Evolutionary conservation across 331 rosid genomes (phyloP), one percentile per base, ranked within the genome.

Genomic region (Dryas integrifolia): DNA sequence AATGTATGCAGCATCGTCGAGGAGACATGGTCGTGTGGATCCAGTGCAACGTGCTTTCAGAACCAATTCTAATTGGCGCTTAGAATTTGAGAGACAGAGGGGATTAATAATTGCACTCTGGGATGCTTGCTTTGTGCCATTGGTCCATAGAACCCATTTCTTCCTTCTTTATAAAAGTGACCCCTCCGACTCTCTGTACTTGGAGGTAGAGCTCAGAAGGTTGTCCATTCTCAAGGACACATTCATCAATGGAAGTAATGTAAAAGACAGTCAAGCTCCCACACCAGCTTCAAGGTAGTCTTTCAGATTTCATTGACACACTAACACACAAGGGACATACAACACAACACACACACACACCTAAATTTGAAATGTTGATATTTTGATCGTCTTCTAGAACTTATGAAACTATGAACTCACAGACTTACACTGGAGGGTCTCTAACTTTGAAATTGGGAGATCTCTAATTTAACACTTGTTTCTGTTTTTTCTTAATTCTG

Each of bases 151-250:
- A 60, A 76, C 98, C 65, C 86, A 85, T 74, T 95, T 86, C 80
- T 95, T 89, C 80, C 87, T 89, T 72, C 92, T 95, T 68, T 82
- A 84, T 73, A 87, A 89, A 76, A 96, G 98, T 1, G 96, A 89
- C 62, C 87, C 81, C 67, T 84, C 97, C 2, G 96, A 95, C 78
- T 70, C 86, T 30, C 89, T 87, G 65, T 91, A 86, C 90, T 69
- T 89, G 79, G 91, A 89, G 65, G 85, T 88, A 55, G 96, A 91
- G 85, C 84, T 88, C 71, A 79, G 96, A 81, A 89, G 98, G 82
- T 61, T 95, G 78, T 82, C 86, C 71, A 87, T 82, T 74, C 85
- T 89, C 24, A 83, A 72, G 75, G 89, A 85, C n/a, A 57, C 88
- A 26, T 91, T 88, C 80, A 73, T 86, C 2, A 69, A 69, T 14